phyloP scores from a whole-genome alignment of 305 asterid genomes.

The Salvia sclarea region DNA sequence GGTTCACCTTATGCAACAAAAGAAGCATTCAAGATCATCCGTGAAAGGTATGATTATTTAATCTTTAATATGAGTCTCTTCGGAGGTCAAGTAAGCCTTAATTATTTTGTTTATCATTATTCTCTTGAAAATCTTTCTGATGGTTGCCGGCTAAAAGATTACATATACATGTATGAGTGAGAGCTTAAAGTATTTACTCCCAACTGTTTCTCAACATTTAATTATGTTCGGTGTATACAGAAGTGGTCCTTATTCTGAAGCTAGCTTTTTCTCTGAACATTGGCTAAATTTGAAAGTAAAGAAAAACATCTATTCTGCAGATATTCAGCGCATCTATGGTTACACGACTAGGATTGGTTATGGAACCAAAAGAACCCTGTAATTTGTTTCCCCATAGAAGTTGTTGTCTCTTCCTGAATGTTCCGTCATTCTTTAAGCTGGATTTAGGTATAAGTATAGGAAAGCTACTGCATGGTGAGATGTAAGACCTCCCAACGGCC shows the following conservation, averaged over 20 bases:
- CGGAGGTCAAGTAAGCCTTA: background rate
- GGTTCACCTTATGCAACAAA: conserved; percentile 88
- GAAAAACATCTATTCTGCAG: background rate
- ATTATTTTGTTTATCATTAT: conserved; percentile 8
- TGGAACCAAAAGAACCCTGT: background rate
- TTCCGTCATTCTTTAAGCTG: background rate
- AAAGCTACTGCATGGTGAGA: background rate
- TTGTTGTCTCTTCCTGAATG: background rate
- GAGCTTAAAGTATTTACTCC: background rate
- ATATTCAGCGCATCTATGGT: background rate
- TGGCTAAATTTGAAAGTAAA: background rate
- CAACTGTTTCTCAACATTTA: background rate
- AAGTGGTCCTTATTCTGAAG: background rate
- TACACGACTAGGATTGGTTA: background rate
- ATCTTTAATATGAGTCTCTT: conserved; percentile 13
- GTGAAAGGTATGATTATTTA: conserved; percentile 52
- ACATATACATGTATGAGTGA: background rate
- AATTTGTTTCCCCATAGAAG: background rate
- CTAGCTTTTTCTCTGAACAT: background rate
- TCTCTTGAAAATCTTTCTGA: conserved; percentile 2
- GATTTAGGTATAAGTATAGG: no score
- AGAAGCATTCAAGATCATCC: conserved; percentile 88
- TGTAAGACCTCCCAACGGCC: background rate
- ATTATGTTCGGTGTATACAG: background rate
- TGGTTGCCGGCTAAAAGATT: background rate